These are phyloP conservation scores for Trichosanthes cucumerina DNA, from an alignment of 306 rosid species.

Conservation along the genomic window DNA sequence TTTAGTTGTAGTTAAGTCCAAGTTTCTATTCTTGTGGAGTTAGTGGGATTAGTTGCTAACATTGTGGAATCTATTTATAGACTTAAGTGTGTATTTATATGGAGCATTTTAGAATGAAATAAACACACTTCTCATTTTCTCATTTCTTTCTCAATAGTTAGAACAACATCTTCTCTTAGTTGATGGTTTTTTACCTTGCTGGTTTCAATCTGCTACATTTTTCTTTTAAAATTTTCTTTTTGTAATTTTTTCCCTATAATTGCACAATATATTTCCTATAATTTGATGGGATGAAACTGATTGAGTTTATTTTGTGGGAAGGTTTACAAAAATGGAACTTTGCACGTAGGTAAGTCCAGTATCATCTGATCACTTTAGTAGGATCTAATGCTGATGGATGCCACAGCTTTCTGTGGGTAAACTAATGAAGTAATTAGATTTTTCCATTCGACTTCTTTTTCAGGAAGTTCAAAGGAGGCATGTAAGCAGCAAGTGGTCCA, in stretches of 20 bases:
- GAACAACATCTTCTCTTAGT: too few relatives aligned
- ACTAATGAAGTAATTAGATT: background rate
- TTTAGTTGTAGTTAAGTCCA: too few relatives aligned
- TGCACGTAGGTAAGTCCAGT: conserved; percentile 48
- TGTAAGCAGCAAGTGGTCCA: conserved; percentile 19
- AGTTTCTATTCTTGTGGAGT: too few relatives aligned
- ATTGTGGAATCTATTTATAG: too few relatives aligned
- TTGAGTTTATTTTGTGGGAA: conserved; percentile 22
- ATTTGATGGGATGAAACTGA: conserved; percentile 25
- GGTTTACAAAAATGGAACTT: conserved; percentile 54
- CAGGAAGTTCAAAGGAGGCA: conserved; percentile 44
- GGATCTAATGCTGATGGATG: background rate
- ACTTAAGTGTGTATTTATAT: too few relatives aligned
- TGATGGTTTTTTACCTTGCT: background rate
- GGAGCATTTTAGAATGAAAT: too few relatives aligned
- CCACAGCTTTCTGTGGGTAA: background rate
- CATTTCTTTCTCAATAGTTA: too few relatives aligned
- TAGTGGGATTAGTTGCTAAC: too few relatives aligned
- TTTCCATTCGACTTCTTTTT: conserved; percentile 1
- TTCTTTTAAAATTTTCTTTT: background rate
- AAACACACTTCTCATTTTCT: too few relatives aligned
- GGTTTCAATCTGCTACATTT: background rate
- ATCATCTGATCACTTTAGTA: background rate
- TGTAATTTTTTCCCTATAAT: background rate
- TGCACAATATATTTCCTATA: conserved; percentile 11